Evolutionary conservation across 495 filamentous ascomycete genomes (phyloP), one percentile per base, ranked within the genome.

Genomic region (Podospora pseudopauciseta): DNA sequence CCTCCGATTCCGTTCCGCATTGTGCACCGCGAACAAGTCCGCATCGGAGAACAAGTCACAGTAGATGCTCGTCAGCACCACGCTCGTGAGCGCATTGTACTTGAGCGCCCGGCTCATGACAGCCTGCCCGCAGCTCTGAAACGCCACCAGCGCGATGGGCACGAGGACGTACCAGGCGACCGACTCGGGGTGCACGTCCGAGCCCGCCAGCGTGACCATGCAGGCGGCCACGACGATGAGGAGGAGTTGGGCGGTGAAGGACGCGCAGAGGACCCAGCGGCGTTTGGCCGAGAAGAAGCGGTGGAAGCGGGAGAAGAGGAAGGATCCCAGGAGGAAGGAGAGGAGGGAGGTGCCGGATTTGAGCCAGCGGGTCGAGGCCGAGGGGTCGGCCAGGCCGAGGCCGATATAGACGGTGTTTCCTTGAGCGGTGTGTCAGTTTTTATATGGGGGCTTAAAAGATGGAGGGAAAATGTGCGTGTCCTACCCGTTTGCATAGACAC

Each of bases 401-500:
- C 88, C 90, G 26, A 91, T 78, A 73, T 91, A 92, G 18, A 93
- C 86, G 0, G 90, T 91, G 76, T 93, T 93, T 60, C 83, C 83
- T 85, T 4, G 30, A 7, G 54, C 1, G 1, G 2, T 15, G 15
- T 11, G 34, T 30, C 27, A 30, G 56, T 44, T 57, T 2, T 49
- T 49, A 23, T 49, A 16, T 49, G 5, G 13, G 2, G 26, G 16
- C n/a, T 1, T 9, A 9, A 11, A 9, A 30, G 19, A 60, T 13
- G 39, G 39, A 13, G 39, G 39, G 39, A 9, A 30, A 26, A 60
- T 32, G 30, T 4, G 30, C 4, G 30, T 4, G 30, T 5, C 74
- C 7, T 44, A 81, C 90, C 90, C 27, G 90, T 92, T 73, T 93
- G 90, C 90, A 93, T 92, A 71, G 86, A 89, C 27, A 90, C 89